These are phyloP conservation scores for Ustanciosporium gigantosporum DNA, from an alignment of 1,284 basidiomycete genomes.

Conservation along the genomic window DNA sequence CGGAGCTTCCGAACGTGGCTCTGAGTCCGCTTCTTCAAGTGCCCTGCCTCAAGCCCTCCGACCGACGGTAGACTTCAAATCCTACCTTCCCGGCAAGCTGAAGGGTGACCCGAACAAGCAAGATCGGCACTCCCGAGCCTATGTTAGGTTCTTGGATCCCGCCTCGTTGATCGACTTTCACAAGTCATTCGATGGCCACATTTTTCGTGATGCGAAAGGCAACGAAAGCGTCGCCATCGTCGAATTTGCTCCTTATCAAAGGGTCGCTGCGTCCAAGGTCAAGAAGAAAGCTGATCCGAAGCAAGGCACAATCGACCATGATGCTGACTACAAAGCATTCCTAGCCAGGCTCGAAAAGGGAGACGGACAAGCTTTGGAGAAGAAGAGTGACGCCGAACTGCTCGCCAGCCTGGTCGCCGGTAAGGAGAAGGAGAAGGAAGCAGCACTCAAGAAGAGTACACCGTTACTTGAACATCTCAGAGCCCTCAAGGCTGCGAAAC, in stretches of 20 bases:
- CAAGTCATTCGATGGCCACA: conserved; percentile 83
- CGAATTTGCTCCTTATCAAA: conserved; percentile 91
- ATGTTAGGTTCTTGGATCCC: conserved; percentile 81
- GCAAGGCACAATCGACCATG: conserved; percentile 75
- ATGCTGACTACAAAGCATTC: conserved; percentile 33
- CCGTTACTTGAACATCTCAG: conserved; percentile 51
- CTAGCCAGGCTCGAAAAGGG: conserved; percentile 24
- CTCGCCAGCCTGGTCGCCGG: conserved; percentile 15
- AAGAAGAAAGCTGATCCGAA: conserved; percentile 74
- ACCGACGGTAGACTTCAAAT: conserved; percentile 48
- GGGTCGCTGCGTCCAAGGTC: conserved; percentile 68
- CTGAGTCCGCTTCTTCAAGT: not conserved
- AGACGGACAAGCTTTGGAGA: conserved; percentile 2
- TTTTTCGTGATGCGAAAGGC: conserved; percentile 87
- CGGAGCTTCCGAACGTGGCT: not conserved
- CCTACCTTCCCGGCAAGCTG: conserved; percentile 46
- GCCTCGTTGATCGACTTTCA: conserved; percentile 77
- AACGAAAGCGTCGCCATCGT: conserved; percentile 84
- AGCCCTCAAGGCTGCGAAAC: conserved; percentile 22
- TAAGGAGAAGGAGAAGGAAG: conserved; percentile 14
- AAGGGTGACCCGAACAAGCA: conserved; percentile 40
- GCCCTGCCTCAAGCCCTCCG: no score
- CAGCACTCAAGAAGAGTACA: conserved; percentile 25
- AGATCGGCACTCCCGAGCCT: conserved; percentile 73
- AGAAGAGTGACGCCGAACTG: conserved; percentile 43